A percentile compares a stretch with the other conserved stretches of the same genome.
phyloP scores from a whole-genome alignment of 148 eudicot species.

The Suaeda aralocaspica region DNA sequence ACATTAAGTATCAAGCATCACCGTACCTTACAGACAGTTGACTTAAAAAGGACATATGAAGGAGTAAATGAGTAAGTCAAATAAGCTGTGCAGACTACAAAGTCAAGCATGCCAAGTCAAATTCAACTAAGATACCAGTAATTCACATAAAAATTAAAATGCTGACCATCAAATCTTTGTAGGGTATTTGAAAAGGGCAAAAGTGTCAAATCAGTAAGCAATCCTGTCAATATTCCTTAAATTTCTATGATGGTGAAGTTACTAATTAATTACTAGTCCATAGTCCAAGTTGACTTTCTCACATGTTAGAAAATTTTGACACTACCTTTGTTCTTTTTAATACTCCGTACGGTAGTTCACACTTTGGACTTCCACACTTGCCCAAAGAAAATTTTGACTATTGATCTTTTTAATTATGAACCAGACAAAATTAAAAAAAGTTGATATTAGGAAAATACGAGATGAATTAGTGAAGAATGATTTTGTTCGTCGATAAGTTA shows the following conservation, averaged over 20 bases:
- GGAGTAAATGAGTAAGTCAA: background rate
- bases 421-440: too few relatives aligned
- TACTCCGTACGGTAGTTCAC: too few relatives aligned
- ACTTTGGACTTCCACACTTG: too few relatives aligned
- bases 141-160: background rate
- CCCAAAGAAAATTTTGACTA: too few relatives aligned
- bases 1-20: conserved; percentile 4
- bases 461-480: too few relatives aligned
- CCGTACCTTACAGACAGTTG: background rate
- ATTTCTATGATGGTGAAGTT: conserved; percentile 8
- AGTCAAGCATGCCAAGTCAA: conserved; percentile 9
- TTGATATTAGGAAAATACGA: too few relatives aligned
- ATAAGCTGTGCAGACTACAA: background rate
- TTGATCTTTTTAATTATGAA: too few relatives aligned
- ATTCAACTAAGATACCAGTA: background rate
- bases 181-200: background rate
- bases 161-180: background rate
- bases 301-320: background rate
- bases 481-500: too few relatives aligned
- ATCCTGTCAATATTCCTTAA: conserved; percentile 13
- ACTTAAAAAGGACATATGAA: background rate
- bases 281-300: conserved; percentile 2
- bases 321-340: background rate
- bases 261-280: background rate
- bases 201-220: conserved; percentile 17